Evolutionary conservation across 108 stramenopile genomes (phyloP), one percentile per base, ranked within the genome.

Genomic region (Schizochytrium sp.): DNA sequence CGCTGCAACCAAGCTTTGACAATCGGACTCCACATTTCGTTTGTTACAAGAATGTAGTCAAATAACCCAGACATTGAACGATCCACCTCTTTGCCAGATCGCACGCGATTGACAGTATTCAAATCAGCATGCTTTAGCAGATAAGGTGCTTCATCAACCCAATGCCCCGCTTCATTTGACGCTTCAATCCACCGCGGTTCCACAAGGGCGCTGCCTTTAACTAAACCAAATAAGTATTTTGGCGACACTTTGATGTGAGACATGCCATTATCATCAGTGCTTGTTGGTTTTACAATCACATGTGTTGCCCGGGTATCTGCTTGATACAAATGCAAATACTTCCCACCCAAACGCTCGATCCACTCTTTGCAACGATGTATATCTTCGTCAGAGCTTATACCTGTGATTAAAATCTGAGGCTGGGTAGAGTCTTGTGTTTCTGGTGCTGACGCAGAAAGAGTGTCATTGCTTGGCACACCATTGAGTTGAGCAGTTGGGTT

Each of bases 131-230:
- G 64, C 15, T 69, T 69, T 2, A 69, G 40, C 8, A 38, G 64
- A 69, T 3, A 69, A 38, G 64, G 64, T 7, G 40, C 64, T 44
- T 69, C 64, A 15, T 69, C 64, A 13, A 69, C 64, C 64, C 64
- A 69, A 2, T 69, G 2, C 28, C 64, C 3, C 12, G 64, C 12
- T 8, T 38, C 64, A 44, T 69, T 69, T 38, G 42, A 69, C 19
- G 64, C 64, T 44, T 69, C 64, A 13, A 69, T 69, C 64, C 64
- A 69, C 64, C 7, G 42, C 42, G 64, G 64, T 44, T 38, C 8
- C 12, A 69, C 64, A 7, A 69, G 64, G 42, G 40, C 64, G 64
- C 12, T 69, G 64, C 64, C 64, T 38, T 28, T 7, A 7, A 69
- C 64, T 7, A 28, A 44, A 44, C 64, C 64, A 69, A 13, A 69